A percentile compares a stretch with the other conserved stretches of the same genome.
Evolutionary conservation across 441 rosid species (phyloP).

Genomic region (Mallotus repandus): DNA sequence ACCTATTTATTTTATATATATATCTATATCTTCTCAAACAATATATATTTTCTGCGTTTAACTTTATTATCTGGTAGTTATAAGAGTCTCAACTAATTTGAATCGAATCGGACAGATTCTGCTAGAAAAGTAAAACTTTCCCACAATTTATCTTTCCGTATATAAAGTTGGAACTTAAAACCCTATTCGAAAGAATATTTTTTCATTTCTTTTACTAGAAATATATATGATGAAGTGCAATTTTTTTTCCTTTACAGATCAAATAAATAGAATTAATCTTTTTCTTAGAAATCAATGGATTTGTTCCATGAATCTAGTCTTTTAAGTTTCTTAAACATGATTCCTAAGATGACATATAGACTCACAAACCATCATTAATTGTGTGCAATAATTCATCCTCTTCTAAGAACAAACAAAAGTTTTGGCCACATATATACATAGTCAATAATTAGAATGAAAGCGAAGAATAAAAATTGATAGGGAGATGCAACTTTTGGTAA

Average conservation of each 20-base stretch:
- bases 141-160: too few species aligned
- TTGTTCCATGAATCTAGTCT: neutral
- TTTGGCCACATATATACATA: neutral
- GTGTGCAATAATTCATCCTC: neutral
- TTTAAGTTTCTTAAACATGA: conserved; percentile 15
- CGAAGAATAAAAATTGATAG: neutral
- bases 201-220: too few species aligned
- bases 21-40: too few species aligned
- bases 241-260: too few species aligned
- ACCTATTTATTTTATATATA: neutral
- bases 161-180: too few species aligned
- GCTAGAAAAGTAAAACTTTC: too few species aligned
- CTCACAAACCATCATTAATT: conserved; percentile 9
- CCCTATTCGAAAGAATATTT: too few species aligned
- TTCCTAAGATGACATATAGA: conserved; percentile 9
- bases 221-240: too few species aligned
- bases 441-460: conserved; percentile 1
- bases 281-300: neutral
- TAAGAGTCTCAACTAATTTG: too few species aligned
- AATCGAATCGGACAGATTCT: too few species aligned
- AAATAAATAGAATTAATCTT: neutral
- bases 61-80: too few species aligned
- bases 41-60: neutral
- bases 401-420: neutral
- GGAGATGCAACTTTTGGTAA: neutral